These are phyloP conservation scores for Taphrina flavorubra DNA, from an alignment of 1,139 yeast species.

Conservation along the genomic window DNA sequence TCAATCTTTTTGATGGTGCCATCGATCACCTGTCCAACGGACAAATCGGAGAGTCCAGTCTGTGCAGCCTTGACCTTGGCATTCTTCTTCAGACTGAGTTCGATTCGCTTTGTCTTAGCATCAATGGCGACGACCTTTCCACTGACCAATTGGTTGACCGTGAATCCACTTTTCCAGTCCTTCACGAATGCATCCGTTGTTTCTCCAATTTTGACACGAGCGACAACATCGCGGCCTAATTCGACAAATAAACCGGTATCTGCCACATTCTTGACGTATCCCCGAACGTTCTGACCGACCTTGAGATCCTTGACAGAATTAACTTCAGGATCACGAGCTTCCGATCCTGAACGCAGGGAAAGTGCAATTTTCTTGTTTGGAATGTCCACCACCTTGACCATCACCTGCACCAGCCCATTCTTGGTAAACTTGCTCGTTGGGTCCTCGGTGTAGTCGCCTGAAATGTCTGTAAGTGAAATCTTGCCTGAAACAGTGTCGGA, in stretches of 20 bases:
- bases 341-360: conserved; percentile 41
- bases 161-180: conserved; percentile 84
- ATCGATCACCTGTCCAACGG: conserved; percentile 71
- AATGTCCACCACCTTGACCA: conserved; percentile 48
- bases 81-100: conserved; percentile 80
- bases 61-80: conserved; percentile 74
- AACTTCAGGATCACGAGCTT: conserved; percentile 59
- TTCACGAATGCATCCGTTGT: conserved; percentile 79
- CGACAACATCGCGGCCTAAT: conserved; percentile 73
- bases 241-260: conserved; percentile 81
- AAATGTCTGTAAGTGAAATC: conserved; percentile 77
- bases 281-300: conserved; percentile 75
- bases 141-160: conserved; percentile 71
- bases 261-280: conserved; percentile 75
- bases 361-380: conserved; percentile 52
- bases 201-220: conserved; percentile 80
- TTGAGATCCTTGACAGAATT: conserved; percentile 62
- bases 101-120: conserved; percentile 62
- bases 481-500: conserved; percentile 56
- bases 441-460: conserved; percentile 66
- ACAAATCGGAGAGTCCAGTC: conserved; percentile 63
- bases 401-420: conserved; percentile 65
- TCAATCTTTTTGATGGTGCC: conserved; percentile 69
- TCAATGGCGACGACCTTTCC: conserved; percentile 74
- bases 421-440: conserved; percentile 59